Evolutionary conservation across 208 protist genomes (phyloP).

Genomic region (Trypanosoma theileri): DNA sequence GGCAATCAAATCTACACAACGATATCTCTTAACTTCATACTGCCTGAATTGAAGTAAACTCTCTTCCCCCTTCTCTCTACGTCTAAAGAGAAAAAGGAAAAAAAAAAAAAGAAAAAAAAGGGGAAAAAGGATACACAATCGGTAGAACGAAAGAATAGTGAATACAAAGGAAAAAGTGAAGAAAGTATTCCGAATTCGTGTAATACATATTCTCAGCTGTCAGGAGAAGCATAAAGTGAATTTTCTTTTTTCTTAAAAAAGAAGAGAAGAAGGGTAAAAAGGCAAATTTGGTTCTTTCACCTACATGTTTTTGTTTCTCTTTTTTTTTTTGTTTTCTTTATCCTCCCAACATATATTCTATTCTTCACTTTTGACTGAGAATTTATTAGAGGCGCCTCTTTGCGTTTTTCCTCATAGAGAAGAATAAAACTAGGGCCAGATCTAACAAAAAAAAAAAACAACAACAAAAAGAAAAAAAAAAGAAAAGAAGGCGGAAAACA

Average conservation of each 20-base stretch:
- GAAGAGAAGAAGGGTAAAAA: not conserved
- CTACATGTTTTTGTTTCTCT: constrained; percentile 10
- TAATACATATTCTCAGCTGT: constrained; percentile 15
- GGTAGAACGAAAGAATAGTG: too few relatives aligned
- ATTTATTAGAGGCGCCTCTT: too few relatives aligned
- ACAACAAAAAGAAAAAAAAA: too few relatives aligned
- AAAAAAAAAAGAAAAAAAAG: constrained; percentile 1
- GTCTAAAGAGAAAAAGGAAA: too few relatives aligned
- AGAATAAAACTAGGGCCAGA: too few relatives aligned
- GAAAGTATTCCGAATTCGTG: constrained; percentile 22
- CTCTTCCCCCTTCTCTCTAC: not conserved
- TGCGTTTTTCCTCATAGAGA: too few relatives aligned
- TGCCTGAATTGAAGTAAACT: not conserved
- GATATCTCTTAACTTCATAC: not conserved
- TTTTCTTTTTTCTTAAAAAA: constrained; percentile 9
- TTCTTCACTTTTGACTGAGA: too few relatives aligned
- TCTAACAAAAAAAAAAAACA: too few relatives aligned
- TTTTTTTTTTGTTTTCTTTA: constrained; percentile 15
- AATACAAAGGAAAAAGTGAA: not conserved
- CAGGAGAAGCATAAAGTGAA: too few relatives aligned
- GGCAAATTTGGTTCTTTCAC: not conserved
- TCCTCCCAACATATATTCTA: constrained; percentile 5
- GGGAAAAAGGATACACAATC: too few relatives aligned
- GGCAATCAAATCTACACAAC: too few relatives aligned
- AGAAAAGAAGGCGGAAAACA: too few relatives aligned